Base-by-base conservation (phyloP, 129 eudicot species). In the Tanacetum coccineum region DNA sequence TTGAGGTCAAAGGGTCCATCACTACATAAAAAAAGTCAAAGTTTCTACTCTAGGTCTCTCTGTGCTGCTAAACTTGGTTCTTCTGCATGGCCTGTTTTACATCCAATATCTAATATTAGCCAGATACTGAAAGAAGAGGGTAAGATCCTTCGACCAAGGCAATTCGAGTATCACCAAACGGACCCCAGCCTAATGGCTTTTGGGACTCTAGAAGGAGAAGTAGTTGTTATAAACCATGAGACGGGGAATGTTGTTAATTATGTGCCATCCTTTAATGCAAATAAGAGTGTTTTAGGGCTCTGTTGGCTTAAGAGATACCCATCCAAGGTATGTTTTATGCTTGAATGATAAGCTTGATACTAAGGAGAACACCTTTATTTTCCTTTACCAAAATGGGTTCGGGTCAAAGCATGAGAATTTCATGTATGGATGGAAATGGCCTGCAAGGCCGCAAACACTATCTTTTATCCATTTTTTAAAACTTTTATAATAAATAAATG, bases 191-290 rank as follows among this genome's bases (percentile, higher is more conserved):
- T 82, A 40, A 85, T 91, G 91, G 95, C 85, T 9, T 79, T 87
- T 73, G 97, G 97, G 71, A 87, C 95, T 45, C 70, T 91, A 59
- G 97, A 87, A 50, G 95, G 93, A 5, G 93, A 91, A 68, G 95
- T 87, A 14, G 89, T 77, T 49, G 81, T 87, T 14, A 69, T 91
- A 21, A 91, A 87, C 39, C 97, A 87, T 42, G 97, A 91, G 65
- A 83, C 69, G 0, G 92, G 81, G 50, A 87, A 78, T 68, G 62
- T 79, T 51, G 78, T 77, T 62, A 71, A 64, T 49, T 81, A 82
- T 68, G 66, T 82, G 75, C 79, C 95, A 19, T 75, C 87, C 20
- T 82, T 50, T 22, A 70, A 74, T 74, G 50, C 80, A 64, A 22
- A 68, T 56, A 77, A 81, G 21, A 76, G 97, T 26, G 76, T 87